phyloP scores from a whole-genome alignment of 176 grass and related monocot genomes.

The Musa itinerans region DNA sequence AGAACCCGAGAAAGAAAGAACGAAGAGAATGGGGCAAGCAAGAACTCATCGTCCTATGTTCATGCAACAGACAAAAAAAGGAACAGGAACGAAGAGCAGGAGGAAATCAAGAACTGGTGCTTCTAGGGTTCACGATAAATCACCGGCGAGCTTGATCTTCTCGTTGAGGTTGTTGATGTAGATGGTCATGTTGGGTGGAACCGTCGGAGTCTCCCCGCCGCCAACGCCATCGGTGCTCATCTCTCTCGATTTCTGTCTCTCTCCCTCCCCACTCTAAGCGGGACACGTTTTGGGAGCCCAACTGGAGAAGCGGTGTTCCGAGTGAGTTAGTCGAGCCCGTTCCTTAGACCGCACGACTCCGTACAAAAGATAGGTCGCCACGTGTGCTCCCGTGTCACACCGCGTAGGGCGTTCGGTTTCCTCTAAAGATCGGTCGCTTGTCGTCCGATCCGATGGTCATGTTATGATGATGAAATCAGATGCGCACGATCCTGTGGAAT shows the following conservation, averaged over 20 bases:
- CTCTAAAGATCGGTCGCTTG: too few relatives aligned
- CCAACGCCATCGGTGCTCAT: conserved; percentile 55
- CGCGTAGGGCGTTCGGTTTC: too few relatives aligned
- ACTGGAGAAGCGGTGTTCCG: neutral
- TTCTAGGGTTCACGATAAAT: too few relatives aligned
- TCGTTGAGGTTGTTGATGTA: conserved; percentile 99
- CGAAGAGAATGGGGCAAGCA: neutral
- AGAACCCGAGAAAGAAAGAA: neutral
- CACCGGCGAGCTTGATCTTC: conserved; percentile 92
- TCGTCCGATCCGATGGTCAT: too few relatives aligned
- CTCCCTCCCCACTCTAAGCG: neutral
- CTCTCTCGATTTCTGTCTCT: conserved; percentile 17
- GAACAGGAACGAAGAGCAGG: neutral
- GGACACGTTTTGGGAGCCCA: neutral
- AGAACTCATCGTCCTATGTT: neutral
- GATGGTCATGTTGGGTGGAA: conserved; percentile 63
- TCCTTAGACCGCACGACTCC: neutral
- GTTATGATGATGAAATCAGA: too few relatives aligned
- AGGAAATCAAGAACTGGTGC: neutral
- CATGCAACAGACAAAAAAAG: neutral
- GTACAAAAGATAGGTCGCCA: neutral
- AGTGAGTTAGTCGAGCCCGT: neutral
- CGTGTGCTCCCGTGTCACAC: too few relatives aligned
- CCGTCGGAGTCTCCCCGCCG: conserved; percentile 11
- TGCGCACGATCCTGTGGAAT: too few relatives aligned